phyloP scores from a whole-genome alignment of 2,329 filamentous ascomycete genomes.

The Mollisia scopiformis region DNA sequence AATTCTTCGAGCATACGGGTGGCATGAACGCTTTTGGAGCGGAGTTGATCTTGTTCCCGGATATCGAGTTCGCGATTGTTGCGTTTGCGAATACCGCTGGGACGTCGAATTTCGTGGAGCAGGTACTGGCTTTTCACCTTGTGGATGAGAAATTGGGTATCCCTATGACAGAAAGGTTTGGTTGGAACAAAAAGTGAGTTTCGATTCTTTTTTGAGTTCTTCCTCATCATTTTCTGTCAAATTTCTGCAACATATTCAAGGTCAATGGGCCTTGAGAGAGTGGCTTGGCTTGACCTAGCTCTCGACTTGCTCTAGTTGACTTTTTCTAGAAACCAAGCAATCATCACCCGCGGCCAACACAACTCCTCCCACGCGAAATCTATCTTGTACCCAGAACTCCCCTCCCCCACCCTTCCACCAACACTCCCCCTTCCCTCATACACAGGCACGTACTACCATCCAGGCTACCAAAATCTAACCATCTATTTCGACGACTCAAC shows the following conservation, averaged over 20 bases:
- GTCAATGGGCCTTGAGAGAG: too few relatives aligned
- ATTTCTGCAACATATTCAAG: too few relatives aligned
- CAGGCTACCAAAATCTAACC: conserved; percentile 41
- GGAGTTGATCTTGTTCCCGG: conserved; percentile 48
- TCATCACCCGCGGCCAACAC: conserved; percentile 24
- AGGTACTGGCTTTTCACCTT: conserved; percentile 42
- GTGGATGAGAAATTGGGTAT: conserved; percentile 45
- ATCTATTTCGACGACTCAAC: conserved; percentile 5
- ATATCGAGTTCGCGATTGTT: conserved; percentile 45
- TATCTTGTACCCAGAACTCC: conserved; percentile 42
- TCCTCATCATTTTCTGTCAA: too few relatives aligned
- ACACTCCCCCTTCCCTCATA: conserved; percentile 40
- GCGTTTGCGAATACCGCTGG: conserved; percentile 48
- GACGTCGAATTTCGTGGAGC: conserved; percentile 41
- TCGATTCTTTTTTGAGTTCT: not conserved
- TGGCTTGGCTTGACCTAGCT: too few relatives aligned
- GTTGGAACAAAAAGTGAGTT: conserved; percentile 42
- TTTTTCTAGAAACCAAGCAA: conserved; percentile 7
- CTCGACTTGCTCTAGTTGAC: not conserved
- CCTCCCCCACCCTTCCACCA: conserved; percentile 37
- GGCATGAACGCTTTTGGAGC: conserved; percentile 49
- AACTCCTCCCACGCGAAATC: conserved; percentile 39
- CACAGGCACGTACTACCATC: conserved; percentile 48
- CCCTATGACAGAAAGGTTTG: conserved; percentile 38
- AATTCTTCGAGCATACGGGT: conserved; percentile 46